These are phyloP conservation scores for Aspergillus awamori DNA, from an alignment of 2,329 filamentous ascomycete species.

Conservation along the genomic window DNA sequence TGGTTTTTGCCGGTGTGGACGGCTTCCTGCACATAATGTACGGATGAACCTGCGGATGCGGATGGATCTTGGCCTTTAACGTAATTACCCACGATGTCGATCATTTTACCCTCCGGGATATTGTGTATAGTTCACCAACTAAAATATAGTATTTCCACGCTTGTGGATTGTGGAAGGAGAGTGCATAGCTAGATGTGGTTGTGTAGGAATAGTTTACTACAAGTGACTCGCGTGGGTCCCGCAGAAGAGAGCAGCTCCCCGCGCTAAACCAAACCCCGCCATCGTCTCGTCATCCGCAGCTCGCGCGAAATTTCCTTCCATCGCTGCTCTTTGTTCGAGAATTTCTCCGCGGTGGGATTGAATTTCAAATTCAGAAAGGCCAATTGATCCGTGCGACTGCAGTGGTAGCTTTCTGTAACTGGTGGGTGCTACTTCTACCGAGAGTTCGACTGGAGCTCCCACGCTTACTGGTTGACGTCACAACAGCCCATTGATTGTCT, in stretches of 20 bases:
- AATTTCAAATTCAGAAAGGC: background rate
- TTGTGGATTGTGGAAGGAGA: background rate
- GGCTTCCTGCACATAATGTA: background rate
- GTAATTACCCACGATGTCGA: constrained; percentile 7
- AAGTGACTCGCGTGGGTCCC: background rate
- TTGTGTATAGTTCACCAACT: constrained; percentile 7
- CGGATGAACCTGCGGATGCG: background rate
- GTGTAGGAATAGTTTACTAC: too few relatives aligned
- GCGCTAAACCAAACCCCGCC: constrained; percentile 1
- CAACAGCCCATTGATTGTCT: background rate
- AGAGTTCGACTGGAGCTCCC: background rate
- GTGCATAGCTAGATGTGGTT: background rate
- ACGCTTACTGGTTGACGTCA: constrained; percentile 4
- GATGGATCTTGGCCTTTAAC: constrained; percentile 3
- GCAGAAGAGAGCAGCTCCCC: background rate
- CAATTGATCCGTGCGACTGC: background rate
- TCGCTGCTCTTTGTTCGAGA: background rate
- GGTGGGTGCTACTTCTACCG: background rate
- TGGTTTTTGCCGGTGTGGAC: background rate
- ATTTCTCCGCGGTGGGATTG: background rate
- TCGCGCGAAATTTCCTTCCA: background rate
- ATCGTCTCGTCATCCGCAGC: constrained; percentile 1
- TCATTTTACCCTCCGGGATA: background rate
- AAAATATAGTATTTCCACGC: background rate
- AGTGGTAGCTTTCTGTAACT: background rate